Evolutionary conservation across 164 flowering plant species (phyloP).

Genomic region (Chimonanthus salicifolius): DNA sequence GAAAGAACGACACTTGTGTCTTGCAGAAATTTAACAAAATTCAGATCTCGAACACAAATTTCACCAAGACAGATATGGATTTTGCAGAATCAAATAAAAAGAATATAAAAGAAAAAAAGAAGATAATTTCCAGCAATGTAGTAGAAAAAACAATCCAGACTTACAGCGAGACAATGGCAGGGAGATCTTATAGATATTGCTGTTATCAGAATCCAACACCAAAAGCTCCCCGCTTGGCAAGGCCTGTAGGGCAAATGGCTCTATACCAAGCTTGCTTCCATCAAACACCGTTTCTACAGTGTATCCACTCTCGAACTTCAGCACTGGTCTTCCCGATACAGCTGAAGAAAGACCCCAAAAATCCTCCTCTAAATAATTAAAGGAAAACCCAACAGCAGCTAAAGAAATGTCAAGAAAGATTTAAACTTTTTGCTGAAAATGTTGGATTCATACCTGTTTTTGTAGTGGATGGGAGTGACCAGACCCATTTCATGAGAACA

Average conservation of each 20-base stretch:
- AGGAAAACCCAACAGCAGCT: background rate
- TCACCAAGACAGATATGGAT: background rate
- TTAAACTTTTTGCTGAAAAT: background rate
- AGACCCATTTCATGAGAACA: constrained; percentile 60
- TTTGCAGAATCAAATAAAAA: background rate
- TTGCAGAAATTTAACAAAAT: constrained; percentile 11
- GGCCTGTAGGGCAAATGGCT: constrained; percentile 72
- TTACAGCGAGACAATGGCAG: constrained; percentile 45
- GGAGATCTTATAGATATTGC: constrained; percentile 78
- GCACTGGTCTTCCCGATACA: constrained; percentile 41
- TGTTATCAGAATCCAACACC: constrained; percentile 79
- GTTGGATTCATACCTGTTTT: constrained; percentile 47
- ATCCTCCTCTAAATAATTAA: background rate
- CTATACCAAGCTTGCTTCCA: constrained; percentile 95
- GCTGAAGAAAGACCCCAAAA: background rate
- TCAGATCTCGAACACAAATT: background rate
- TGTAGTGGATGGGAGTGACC: constrained; percentile 63
- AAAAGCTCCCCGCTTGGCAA: constrained; percentile 78
- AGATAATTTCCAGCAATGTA: too few relatives aligned
- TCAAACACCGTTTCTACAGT: constrained; percentile 92
- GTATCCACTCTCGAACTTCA: constrained; percentile 90
- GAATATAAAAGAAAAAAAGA: background rate
- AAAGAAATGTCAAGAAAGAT: background rate
- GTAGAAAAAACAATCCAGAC: background rate
- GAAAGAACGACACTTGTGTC: background rate